A percentile compares a stretch with the other conserved stretches of the same genome.
Conservation (phyloP, 805 yeast genomes). For the Candida suzukii region DNA sequence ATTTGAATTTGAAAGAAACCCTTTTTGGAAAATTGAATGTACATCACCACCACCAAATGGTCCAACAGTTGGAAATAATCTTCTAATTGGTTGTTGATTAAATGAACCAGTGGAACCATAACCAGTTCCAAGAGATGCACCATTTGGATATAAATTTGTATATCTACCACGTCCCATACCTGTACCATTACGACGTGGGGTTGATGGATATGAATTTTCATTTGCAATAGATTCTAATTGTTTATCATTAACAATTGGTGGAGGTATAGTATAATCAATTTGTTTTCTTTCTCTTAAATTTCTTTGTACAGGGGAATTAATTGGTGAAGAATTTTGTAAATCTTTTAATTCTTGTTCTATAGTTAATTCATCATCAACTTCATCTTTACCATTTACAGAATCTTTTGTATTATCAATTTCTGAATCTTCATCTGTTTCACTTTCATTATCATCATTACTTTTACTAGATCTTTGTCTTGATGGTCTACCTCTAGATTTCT, state of each 20-base stretch:
- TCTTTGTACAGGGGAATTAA: conserved; percentile 39
- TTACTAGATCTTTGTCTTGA: conserved; percentile 5
- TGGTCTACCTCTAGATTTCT: too few species aligned
- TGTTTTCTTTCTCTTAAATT: conserved; percentile 61
- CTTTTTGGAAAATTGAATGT: conserved; percentile 65
- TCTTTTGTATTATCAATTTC: conserved; percentile 4
- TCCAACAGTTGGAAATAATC: conserved; percentile 89
- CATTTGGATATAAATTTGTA: conserved; percentile 13
- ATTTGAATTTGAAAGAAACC: conserved; percentile 27
- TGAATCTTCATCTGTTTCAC: conserved; percentile 4
- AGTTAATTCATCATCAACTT: conserved; percentile 24
- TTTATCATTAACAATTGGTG: conserved; percentile 52
- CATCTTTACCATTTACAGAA: conserved; percentile 1
- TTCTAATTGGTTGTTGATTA: conserved; percentile 41
- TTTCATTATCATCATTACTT: conserved; percentile 8
- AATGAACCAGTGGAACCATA: conserved; percentile 24
- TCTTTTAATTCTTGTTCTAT: conserved; percentile 63
- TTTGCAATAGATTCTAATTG: conserved; percentile 18
- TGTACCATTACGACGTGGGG: conserved; percentile 9
- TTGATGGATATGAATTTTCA: conserved; percentile 6
- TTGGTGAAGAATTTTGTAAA: conserved; percentile 55
- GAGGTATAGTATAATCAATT: conserved; percentile 77
- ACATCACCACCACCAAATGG: conserved; percentile 98
- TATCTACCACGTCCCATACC: conserved; percentile 4
- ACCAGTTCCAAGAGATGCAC: conserved; percentile 28